These are phyloP conservation scores for Adansonia gregorii DNA, from an alignment of 441 rosid genomes.

Conservation along the genomic window DNA sequence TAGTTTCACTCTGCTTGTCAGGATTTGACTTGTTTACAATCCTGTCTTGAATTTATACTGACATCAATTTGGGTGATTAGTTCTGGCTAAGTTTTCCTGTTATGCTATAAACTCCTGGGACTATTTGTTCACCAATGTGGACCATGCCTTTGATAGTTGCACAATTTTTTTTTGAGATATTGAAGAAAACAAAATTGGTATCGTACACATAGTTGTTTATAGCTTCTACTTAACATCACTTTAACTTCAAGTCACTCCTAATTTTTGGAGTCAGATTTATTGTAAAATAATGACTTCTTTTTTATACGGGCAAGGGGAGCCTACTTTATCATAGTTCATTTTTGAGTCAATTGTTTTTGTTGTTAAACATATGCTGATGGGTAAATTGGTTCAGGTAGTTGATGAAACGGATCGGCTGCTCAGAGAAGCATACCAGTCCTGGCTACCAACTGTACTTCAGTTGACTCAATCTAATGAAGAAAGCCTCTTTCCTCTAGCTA, in stretches of 20 bases:
- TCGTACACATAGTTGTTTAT: not conserved
- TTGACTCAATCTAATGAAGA: constrained; percentile 47
- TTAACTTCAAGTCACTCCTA: not conserved
- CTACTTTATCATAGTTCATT: constrained; percentile 10
- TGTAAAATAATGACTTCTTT: not conserved
- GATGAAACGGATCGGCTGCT: constrained; percentile 97
- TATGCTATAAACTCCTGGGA: not conserved
- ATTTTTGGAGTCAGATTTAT: not conserved
- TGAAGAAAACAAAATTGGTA: not conserved
- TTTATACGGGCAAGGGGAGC: not conserved
- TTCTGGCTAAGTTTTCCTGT: not conserved
- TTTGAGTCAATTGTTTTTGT: constrained; percentile 8
- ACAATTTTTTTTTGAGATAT: not conserved
- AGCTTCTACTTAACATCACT: not conserved
- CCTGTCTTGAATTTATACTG: not conserved
- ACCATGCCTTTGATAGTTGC: not conserved
- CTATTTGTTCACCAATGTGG: not conserved
- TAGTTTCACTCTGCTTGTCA: not conserved
- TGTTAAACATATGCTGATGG: constrained; percentile 31
- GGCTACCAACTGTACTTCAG: constrained; percentile 93
- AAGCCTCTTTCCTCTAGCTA: constrained; percentile 40
- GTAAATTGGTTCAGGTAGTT: constrained; percentile 65
- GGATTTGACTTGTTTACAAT: not conserved
- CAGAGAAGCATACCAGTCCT: constrained; percentile 92
- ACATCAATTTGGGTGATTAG: not conserved